phyloP scores from a whole-genome alignment of 805 yeast genomes.

The Myxozyma neotropica region DNA sequence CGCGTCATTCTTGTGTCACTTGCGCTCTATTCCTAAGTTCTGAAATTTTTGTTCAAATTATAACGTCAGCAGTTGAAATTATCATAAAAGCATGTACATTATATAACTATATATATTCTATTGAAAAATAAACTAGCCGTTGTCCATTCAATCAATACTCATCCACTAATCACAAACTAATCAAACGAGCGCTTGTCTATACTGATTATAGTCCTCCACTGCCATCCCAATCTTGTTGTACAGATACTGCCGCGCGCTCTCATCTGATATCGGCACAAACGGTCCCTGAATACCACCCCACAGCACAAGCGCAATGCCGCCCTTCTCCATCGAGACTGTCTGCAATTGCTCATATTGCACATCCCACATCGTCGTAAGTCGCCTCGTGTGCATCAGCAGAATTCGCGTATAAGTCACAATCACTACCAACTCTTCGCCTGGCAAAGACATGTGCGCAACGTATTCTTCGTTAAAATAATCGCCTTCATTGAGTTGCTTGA shows the following conservation, averaged over 20 bases:
- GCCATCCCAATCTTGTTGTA: slow-evolving; percentile 78
- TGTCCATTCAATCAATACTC: not conserved
- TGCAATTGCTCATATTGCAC: slow-evolving; percentile 64
- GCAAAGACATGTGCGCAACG: slow-evolving; percentile 79
- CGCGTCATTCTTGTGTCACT: too few species aligned
- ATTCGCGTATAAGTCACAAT: slow-evolving; percentile 74
- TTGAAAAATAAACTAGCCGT: not conserved
- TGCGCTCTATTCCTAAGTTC: too few species aligned
- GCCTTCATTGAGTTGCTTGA: slow-evolving; percentile 83
- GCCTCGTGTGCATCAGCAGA: slow-evolving; percentile 64
- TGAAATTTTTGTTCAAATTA: too few species aligned
- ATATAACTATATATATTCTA: not conserved
- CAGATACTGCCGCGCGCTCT: slow-evolving; percentile 60
- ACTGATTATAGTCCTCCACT: slow-evolving; percentile 68
- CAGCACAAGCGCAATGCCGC: slow-evolving; percentile 73
- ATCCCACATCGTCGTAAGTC: slow-evolving; percentile 69
- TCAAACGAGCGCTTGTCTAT: slow-evolving; percentile 29
- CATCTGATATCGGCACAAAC: slow-evolving; percentile 80
- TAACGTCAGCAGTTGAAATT: too few species aligned
- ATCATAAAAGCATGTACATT: too few species aligned
- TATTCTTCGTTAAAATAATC: slow-evolving; percentile 69
- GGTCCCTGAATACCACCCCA: slow-evolving; percentile 60
- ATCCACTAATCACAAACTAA: not conserved
- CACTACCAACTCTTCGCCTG: slow-evolving; percentile 78
- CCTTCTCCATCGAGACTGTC: slow-evolving; percentile 71